Base-by-base conservation (phyloP, 129 eudicot genomes). In the Dittrichia graveolens region DNA sequence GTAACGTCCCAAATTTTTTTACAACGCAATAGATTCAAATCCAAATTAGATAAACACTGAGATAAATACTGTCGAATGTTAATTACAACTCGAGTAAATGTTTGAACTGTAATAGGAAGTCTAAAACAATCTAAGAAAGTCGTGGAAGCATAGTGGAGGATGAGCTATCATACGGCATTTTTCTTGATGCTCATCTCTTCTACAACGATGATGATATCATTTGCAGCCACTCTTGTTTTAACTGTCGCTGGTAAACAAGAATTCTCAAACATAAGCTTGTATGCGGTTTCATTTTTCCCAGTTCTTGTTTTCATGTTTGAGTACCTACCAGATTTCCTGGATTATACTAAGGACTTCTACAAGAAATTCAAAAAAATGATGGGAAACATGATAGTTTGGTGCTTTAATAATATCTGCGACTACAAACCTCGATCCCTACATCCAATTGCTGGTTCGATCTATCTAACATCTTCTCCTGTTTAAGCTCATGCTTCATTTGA, bases 151-250 rank as follows among this genome's bases (percentile, higher is more conserved):
- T n/a, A n/a, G n/a, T n/a, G n/a, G n/a, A n/a, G n/a, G n/a, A n/a
- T n/a, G n/a, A n/a, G n/a, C n/a, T n/a, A n/a, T n/a, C 9, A 72
- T 74, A 7, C 62, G 5, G 83, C 79, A 49, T 24, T 84, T 3
- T 15, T 61, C 19, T 16, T 81, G 5, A 52, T 84, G 42, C 61
- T 84, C 46, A 31, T 80, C 12, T 73, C 88, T 1, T 82, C 80
- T 39, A 14, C 85, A 10, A 84, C 73, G 88, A 76, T 84, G 88
- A 84, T 77, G 83, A 57, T 80, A 6, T 59, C 88, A 31, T 84
- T 84, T 57, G 85, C 78, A 19, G 85, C 88, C 13, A 84, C 88
- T 4, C 48, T 80, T 15, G 55, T 77, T 19, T 71, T 84, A 15
- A 80, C 74, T 58, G 60, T 80, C 8, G 61, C n/a, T 12, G 73